These are phyloP conservation scores for Arthrinium phaeospermum DNA, from an alignment of 2,329 filamentous ascomycete species.

Conservation along the genomic window DNA sequence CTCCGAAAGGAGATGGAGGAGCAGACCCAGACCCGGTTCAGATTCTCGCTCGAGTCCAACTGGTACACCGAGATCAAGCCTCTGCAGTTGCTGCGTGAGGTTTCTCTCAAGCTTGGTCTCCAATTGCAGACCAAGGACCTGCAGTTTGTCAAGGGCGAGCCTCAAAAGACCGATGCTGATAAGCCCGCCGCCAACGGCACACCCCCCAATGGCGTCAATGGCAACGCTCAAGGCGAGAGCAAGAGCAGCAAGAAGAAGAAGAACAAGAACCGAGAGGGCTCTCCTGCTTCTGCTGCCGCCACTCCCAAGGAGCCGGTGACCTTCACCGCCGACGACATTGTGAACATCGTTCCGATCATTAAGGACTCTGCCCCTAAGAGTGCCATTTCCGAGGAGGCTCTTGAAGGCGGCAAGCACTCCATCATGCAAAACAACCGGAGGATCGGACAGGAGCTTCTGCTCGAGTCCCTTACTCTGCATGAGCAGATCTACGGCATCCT, in stretches of 20 bases:
- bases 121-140: constrained; percentile 85
- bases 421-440: constrained; percentile 94
- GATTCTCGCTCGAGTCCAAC: constrained; percentile 71
- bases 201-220: constrained; percentile 46
- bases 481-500: constrained; percentile 99
- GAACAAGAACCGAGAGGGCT: constrained; percentile 62
- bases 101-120: constrained; percentile 86
- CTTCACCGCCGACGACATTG: constrained; percentile 83
- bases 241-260: constrained; percentile 69
- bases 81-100: constrained; percentile 86
- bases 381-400: constrained; percentile 88
- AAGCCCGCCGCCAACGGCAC: constrained; percentile 35
- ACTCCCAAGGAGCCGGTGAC: constrained; percentile 55
- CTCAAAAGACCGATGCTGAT: constrained; percentile 35
- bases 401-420: constrained; percentile 96
- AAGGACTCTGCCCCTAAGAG: constrained; percentile 95
- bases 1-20: constrained; percentile 72
- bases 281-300: constrained; percentile 51
- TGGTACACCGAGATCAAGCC: constrained; percentile 74
- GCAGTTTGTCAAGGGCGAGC: constrained; percentile 57
- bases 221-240: constrained; percentile 49
- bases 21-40: constrained; percentile 76
- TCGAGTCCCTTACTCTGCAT: constrained; percentile 95
- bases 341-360: constrained; percentile 92
- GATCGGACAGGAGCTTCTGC: constrained; percentile 89